Evolutionary conservation across 306 rosid genomes (phyloP).

Genomic region (Inga leiocalycina): DNA sequence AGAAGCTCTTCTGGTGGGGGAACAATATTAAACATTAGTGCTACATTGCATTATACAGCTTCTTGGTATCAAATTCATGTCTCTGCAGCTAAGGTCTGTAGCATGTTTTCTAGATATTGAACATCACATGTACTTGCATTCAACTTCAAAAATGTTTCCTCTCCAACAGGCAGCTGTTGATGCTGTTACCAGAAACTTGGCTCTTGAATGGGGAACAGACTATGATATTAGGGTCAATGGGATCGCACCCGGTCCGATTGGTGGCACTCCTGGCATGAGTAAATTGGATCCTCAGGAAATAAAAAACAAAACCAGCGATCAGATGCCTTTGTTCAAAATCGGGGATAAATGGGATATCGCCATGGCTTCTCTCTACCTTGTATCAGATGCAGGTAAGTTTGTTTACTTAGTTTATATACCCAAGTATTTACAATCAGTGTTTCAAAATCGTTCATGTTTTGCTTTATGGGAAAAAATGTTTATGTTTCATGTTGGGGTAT

Average conservation of each 20-base stretch:
- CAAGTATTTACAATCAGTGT: constrained; percentile 3
- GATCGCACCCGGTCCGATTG: constrained; percentile 92
- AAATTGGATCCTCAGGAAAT: constrained; percentile 83
- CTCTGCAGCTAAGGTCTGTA: constrained; percentile 89
- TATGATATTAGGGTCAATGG: constrained; percentile 92
- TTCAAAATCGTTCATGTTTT: constrained; percentile 7
- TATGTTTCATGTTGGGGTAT: neutral
- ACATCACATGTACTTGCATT: constrained; percentile 18
- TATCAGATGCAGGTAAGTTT: constrained; percentile 82
- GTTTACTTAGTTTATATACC: neutral
- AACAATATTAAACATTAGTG: constrained; percentile 77
- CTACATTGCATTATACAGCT: constrained; percentile 93
- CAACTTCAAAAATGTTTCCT: constrained; percentile 3
- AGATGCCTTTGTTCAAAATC: constrained; percentile 64
- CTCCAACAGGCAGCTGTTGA: constrained; percentile 90
- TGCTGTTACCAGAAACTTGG: constrained; percentile 93
- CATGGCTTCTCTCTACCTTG: constrained; percentile 88
- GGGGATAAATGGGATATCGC: constrained; percentile 99
- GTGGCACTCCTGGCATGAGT: constrained; percentile 83
- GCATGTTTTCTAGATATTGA: constrained; percentile 17
- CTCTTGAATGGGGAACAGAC: constrained; percentile 96
- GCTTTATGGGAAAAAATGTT: neutral
- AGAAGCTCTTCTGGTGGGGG: constrained; percentile 69
- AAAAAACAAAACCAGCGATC: constrained; percentile 44
- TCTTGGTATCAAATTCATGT: constrained; percentile 95